Conservation (phyloP, 345 rosid species). For the Citrus mangshanensis region DNA sequence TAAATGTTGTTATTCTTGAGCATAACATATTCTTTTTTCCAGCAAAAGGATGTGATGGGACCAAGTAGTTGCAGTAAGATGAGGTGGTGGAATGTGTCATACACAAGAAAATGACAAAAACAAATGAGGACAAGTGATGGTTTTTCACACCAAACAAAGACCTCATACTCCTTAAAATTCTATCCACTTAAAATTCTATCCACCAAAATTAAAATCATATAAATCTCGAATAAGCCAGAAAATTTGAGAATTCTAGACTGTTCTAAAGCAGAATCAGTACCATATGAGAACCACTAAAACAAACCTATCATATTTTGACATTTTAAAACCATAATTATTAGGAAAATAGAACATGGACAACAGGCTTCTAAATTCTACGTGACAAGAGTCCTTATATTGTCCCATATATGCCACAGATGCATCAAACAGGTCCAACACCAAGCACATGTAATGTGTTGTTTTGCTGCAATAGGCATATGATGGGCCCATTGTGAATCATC, state of each 20-base stretch:
- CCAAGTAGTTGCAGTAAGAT: not conserved
- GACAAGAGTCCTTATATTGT: not conserved
- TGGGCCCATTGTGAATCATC: not conserved
- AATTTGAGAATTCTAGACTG: constrained; percentile 5
- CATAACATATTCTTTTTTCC: not conserved
- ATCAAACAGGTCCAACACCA: not conserved
- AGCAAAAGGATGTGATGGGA: not conserved
- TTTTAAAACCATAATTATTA: constrained; percentile 3
- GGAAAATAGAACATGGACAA: not conserved
- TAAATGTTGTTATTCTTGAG: not conserved
- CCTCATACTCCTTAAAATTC: constrained; percentile 7
- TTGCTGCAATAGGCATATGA: not conserved
- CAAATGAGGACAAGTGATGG: not conserved
- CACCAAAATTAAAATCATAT: constrained; percentile 1
- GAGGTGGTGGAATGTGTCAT: not conserved
- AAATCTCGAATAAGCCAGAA: not conserved
- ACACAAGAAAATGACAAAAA: constrained; percentile 7
- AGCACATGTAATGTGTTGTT: not conserved
- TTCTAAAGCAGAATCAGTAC: not conserved
- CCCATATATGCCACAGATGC: not conserved
- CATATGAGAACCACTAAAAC: constrained; percentile 9
- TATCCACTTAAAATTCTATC: constrained; percentile 15
- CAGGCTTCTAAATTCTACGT: not conserved
- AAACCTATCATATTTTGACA: not conserved
- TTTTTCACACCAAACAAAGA: constrained; percentile 7